phyloP scores from a whole-genome alignment of 495 filamentous ascomycete genomes.

The Aspergillus sclerotioniger region DNA sequence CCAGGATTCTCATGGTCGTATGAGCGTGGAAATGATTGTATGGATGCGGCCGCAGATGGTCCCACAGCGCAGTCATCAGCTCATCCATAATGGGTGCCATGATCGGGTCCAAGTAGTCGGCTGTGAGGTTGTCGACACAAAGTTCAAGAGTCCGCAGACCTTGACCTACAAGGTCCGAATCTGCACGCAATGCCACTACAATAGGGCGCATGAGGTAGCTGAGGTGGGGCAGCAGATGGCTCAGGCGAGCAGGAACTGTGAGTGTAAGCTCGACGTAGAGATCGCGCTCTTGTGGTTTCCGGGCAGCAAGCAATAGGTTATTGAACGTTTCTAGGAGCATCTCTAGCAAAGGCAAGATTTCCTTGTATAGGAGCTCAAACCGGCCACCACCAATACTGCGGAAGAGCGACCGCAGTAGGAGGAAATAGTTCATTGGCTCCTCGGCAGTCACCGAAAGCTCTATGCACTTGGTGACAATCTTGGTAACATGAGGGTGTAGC shows the following conservation, averaged over 20 bases:
- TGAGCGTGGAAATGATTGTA: constrained; percentile 97
- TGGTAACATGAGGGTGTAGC: constrained; percentile 88
- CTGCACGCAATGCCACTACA: constrained; percentile 87
- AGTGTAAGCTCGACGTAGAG: constrained; percentile 95
- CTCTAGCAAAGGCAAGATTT: constrained; percentile 91
- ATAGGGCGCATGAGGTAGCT: constrained; percentile 97
- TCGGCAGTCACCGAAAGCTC: constrained; percentile 92
- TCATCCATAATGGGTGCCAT: constrained; percentile 99
- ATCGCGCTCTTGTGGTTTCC: constrained; percentile 87
- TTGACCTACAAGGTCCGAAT: constrained; percentile 90
- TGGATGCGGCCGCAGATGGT: constrained; percentile 85
- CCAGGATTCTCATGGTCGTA: constrained; percentile 96
- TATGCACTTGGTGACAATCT: constrained; percentile 94
- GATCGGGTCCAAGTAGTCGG: constrained; percentile 96
- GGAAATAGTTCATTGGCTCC: constrained; percentile 98
- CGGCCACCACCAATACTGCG: constrained; percentile 94
- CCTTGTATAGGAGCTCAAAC: constrained; percentile 97
- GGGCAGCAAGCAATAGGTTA: constrained; percentile 82
- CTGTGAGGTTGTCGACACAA: constrained; percentile 96
- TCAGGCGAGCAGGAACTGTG: constrained; percentile 91
- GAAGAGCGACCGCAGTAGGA: constrained; percentile 87
- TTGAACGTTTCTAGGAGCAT: constrained; percentile 98
- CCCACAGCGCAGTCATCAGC: constrained; percentile 93
- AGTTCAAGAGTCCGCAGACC: constrained; percentile 91
- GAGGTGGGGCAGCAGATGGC: constrained; percentile 94